Conservation (phyloP, 371 early-diverging fungal genomes). For the Smittium mucronatum region DNA sequence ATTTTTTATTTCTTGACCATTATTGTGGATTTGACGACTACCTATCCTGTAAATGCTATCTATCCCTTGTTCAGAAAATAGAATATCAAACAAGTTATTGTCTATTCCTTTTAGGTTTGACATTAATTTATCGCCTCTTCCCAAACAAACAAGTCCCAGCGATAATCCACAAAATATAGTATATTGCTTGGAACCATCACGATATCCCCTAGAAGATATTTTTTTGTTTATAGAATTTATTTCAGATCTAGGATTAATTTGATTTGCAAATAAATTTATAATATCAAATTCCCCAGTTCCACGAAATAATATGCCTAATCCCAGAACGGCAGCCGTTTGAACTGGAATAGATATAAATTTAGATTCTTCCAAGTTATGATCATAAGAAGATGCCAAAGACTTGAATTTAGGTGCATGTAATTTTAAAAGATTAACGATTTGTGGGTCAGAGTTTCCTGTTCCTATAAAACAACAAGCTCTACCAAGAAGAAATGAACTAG, state of each 20-base stretch:
- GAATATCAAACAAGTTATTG: background rate
- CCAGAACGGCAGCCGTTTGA: background rate
- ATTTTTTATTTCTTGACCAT: background rate
- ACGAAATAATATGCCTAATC: background rate
- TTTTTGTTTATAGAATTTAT: background rate
- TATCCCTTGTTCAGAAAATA: background rate
- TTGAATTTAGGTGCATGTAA: background rate
- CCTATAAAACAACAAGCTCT: constrained; percentile 2
- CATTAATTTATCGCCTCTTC: background rate
- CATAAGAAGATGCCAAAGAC: background rate
- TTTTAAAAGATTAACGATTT: background rate
- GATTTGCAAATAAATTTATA: background rate
- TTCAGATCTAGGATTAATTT: background rate
- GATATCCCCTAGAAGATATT: background rate
- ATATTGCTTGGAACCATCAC: background rate
- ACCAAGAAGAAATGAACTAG: background rate
- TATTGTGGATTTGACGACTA: background rate
- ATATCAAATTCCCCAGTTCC: background rate
- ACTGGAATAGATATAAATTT: background rate
- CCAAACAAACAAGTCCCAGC: constrained; percentile 5
- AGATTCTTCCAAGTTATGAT: background rate
- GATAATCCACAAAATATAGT: constrained; percentile 2
- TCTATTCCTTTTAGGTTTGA: background rate
- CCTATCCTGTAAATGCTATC: background rate
- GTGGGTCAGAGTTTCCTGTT: background rate